Percentiles rank a stretch among this genome's conserved stretches.
Evolutionary conservation across 2,329 filamentous ascomycete species (phyloP).

Genomic region (Aspergillus arachidicola): DNA sequence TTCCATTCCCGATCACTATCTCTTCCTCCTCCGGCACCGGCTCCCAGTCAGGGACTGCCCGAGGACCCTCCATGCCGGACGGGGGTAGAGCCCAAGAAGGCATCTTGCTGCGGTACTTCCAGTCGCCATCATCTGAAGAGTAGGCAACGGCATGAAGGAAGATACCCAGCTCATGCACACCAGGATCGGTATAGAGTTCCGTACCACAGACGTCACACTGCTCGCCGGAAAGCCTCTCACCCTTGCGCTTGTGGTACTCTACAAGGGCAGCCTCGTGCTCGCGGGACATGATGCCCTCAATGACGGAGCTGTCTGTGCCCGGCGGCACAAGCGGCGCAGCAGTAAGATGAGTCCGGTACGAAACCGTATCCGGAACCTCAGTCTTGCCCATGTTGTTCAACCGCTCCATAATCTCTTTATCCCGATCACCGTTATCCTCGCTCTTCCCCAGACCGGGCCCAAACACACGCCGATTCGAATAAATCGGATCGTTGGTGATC

Average conservation of each 20-base stretch:
- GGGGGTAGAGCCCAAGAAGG: slow-evolving; percentile 88
- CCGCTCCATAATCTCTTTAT: slow-evolving; percentile 86
- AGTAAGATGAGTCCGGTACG: slow-evolving; percentile 67
- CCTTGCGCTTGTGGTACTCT: slow-evolving; percentile 84
- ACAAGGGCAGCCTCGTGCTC: slow-evolving; percentile 81
- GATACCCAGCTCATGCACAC: slow-evolving; percentile 83
- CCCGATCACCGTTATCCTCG: slow-evolving; percentile 70
- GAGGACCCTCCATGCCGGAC: slow-evolving; percentile 69
- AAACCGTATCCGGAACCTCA: slow-evolving; percentile 85
- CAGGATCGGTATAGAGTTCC: slow-evolving; percentile 89
- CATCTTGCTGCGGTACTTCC: slow-evolving; percentile 84
- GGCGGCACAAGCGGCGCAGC: slow-evolving; percentile 40
- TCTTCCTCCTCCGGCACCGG: slow-evolving; percentile 41
- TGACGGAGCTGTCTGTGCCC: slow-evolving; percentile 38
- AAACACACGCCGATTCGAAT: slow-evolving; percentile 92
- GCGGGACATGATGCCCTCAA: slow-evolving; percentile 45
- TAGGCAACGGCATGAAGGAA: slow-evolving; percentile 94
- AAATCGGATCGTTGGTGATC: slow-evolving; percentile 97
- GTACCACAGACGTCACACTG: slow-evolving; percentile 81
- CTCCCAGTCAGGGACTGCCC: slow-evolving; percentile 58
- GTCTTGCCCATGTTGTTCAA: slow-evolving; percentile 91
- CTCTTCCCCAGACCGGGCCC: slow-evolving; percentile 73
- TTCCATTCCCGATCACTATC: slow-evolving; percentile 41
- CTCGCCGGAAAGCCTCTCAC: slow-evolving; percentile 89
- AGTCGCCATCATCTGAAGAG: slow-evolving; percentile 77